Base-by-base conservation (phyloP, 768 basidiomycete genomes). In the Ramaria sp. region DNA sequence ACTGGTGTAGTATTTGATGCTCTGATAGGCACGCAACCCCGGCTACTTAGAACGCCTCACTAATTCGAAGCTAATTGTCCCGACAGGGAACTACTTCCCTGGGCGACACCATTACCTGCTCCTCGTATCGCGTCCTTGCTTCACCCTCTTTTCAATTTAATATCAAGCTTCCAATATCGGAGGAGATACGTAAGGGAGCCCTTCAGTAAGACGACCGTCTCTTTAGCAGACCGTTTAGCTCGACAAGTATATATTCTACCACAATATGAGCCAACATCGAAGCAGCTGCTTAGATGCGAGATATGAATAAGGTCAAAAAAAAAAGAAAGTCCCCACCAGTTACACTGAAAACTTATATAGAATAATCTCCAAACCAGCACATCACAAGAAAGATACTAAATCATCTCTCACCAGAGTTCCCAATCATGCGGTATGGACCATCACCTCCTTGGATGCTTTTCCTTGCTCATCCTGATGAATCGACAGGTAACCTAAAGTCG, bases 111-210 rank as follows among this genome's bases (percentile, higher is more conserved):
- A 65, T 50, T 7, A 62, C 57, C 30, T 64, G 48, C 32, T 62
- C 52, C 41, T 56, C 47, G 61, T 62, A 67, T 39, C 58, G 48
- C 28, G 59, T 48, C 43, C 43, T 48, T 42, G 69, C 76, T 65
- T 73, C 71, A 0, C 67, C 69, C 0, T 58, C 38, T 13, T n/a
- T 64, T 59, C 25, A 79, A 61, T n/a, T 71, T 52, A 1, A 78
- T 77, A 49, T 76, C 72, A 9, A 82, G 61, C 30, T 64, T 69
- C 74, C 74, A 82, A 44, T 81, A 79, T 16, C 76, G 69, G 20
- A 81, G 63, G 7, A 81, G 60, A 60, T 70, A 64, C 1, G 77
- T 70, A 16, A 82, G 69, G 67, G 81, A 77, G 48, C 65, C 65
- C 43, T 68, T 66, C 6, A 50, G 60, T 59, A 25, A 63, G 41